Base-by-base conservation (phyloP, 2,329 filamentous ascomycete species). In the Ophiostoma angusticollis region DNA sequence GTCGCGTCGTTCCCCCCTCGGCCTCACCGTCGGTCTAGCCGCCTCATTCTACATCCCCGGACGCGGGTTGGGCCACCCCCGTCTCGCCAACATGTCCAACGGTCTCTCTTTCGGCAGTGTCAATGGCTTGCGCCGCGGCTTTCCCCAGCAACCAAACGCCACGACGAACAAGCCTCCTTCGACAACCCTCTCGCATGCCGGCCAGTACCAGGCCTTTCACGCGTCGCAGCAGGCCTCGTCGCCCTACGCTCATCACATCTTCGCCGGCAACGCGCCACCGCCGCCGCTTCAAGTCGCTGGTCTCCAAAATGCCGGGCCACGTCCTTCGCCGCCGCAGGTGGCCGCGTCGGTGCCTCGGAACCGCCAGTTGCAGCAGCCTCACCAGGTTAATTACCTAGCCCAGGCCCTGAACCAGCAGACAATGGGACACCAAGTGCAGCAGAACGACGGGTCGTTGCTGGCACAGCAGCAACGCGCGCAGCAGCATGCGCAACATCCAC, bases 121-220 rank as follows among this genome's bases (percentile, higher is more conserved):
- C 51, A 58, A 55, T 50, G 55, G 58, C 53, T 49, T 72, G 44
- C 60, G 70, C 55, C 68, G 70, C 43, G 58, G 54, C 46, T 70
- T 63, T 47, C 60, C 31, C 17, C 45, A 47, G 37, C 45, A 46
- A 33, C 41, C 41, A 61, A 51, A 59, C 64, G 40, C 58, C 63
- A 25, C 67, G 67, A 49, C 61, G 63, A 47, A 72, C 66, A 47
- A 49, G 23, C 47, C 74, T 53, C 66, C 69, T 45, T 70, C 70
- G 21, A 66, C 70, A 28, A 65, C 67, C 17, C 63, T 63, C 22
- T 53, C 69, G 46, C 69, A 69, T 50, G 65, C 68, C 43, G 65
- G 70, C 43, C 65, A 70, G 2, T 75, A 74, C 51, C 69, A 72
- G 53, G 52, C 63, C 14, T 48, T 48, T 39, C 46, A 48, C 38